Evolutionary conservation across 345 rosid genomes (phyloP).

Genomic region (Firmiana major): DNA sequence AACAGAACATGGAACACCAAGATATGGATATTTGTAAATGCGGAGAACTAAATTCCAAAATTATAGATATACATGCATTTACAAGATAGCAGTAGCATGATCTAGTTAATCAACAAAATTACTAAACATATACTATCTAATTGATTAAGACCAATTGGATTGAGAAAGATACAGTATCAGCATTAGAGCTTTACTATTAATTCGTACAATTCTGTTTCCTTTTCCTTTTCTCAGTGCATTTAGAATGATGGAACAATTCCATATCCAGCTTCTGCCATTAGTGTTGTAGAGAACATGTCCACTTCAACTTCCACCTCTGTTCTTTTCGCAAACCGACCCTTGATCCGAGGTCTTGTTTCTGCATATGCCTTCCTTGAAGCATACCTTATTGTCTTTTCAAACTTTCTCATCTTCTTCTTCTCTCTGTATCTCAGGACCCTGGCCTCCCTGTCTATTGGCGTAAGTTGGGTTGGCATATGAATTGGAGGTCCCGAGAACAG

Average conservation of each 20-base stretch:
- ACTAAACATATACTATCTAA: slow-evolving; percentile 15
- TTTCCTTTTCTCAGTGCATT: slow-evolving; percentile 3
- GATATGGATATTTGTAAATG: not conserved
- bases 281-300: slow-evolving; percentile 55
- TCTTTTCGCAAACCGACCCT: slow-evolving; percentile 93
- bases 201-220: not conserved
- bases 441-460: slow-evolving; percentile 83
- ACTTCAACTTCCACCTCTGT: slow-evolving; percentile 54
- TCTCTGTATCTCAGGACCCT: slow-evolving; percentile 91
- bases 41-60: slow-evolving; percentile 12
- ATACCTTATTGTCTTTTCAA: slow-evolving; percentile 92
- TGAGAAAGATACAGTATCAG: slow-evolving; percentile 20
- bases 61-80: slow-evolving; percentile 23
- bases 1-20: not conserved
- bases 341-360: slow-evolving; percentile 87
- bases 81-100: slow-evolving; percentile 22
- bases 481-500: slow-evolving; percentile 46
- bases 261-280: slow-evolving; percentile 51
- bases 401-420: slow-evolving; percentile 84
- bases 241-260: slow-evolving; percentile 78
- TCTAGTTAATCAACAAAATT: slow-evolving; percentile 19
- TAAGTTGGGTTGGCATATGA: slow-evolving; percentile 60
- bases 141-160: slow-evolving; percentile 15
- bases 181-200: slow-evolving; percentile 20
- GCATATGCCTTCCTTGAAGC: slow-evolving; percentile 98